Percentiles rank a stretch among this genome's conserved stretches.
phyloP scores from a whole-genome alignment of 106 monocot genomes.

The Alisma plantagoaquatica region DNA sequence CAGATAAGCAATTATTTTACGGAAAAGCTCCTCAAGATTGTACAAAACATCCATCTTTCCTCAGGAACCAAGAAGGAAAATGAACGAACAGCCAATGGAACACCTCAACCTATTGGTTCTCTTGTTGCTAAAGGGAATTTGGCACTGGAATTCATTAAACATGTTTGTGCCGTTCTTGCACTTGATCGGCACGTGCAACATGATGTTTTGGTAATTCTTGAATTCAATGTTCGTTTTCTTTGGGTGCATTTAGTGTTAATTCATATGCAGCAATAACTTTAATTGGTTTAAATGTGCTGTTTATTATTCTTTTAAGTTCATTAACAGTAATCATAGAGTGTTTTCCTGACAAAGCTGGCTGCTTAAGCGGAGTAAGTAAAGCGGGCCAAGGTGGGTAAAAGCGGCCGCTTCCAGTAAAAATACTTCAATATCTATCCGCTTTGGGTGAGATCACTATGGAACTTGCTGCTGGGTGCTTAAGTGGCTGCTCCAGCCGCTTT shows the following conservation, averaged over 20 bases:
- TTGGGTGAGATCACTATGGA: too few species aligned
- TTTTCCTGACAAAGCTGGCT: background rate
- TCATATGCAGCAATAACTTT: background rate
- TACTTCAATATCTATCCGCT: too few species aligned
- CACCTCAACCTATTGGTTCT: conserved; percentile 1
- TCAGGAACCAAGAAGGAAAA: conserved; percentile 43
- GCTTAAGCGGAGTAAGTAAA: too few species aligned
- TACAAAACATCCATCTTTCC: conserved; percentile 48
- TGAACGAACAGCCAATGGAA: conserved; percentile 12
- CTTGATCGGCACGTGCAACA: conserved; percentile 81
- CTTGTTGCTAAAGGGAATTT: conserved; percentile 42
- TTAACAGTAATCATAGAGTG: background rate
- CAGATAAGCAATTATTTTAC: conserved; percentile 92
- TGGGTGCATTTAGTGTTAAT: background rate
- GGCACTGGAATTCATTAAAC: conserved; percentile 89
- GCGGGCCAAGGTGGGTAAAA: too few species aligned
- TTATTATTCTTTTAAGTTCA: background rate
- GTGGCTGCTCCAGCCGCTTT: too few species aligned
- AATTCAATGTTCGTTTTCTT: background rate
- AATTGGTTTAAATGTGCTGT: background rate
- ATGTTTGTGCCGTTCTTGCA: conserved; percentile 85
- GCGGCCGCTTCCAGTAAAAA: too few species aligned
- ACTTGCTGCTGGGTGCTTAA: too few species aligned
- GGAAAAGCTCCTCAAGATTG: conserved; percentile 74
- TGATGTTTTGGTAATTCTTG: conserved; percentile 61